Base-by-base conservation (phyloP, 1,284 basidiomycete genomes). In the Apiotrichum laibachii region DNA sequence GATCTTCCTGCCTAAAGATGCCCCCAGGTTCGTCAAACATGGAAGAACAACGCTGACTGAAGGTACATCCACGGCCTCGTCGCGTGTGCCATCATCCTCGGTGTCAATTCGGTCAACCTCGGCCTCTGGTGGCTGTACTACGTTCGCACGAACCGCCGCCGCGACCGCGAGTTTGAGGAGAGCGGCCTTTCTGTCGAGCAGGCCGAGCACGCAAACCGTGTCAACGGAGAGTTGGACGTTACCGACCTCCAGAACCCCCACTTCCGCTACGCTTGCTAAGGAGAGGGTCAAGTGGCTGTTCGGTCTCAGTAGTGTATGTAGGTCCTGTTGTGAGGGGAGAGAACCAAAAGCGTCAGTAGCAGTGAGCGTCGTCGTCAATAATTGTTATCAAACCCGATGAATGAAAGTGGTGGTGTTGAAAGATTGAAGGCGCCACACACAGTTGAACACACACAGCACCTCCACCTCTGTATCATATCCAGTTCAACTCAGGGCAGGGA, bases 161-260 rank as follows among this genome's bases (percentile, higher is more conserved):
- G 67, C 34, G 68, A 70, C 31, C 35, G n/a, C 15, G 65, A 56
- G n/a, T 66, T 64, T 49, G 26, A 42, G 10, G 62, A 43, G 1
- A 62, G 56, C 11, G 70, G 70, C 7, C 40, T 72, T 40, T 54
- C 59, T 9, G 55, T 60, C 58, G 67, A 68, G 50, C 65, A 71
- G 57, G 55, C 61, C n/a, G 55, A 62, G n/a, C 53, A 64, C 50
- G 62, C 53, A 26, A 64, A 60, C 59, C 65, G 67, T 47, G 12
- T 69, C n/a, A 60, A 59, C 2, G 68, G 68, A 16, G 70, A 72
- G 57, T 61, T 53, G n/a, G 70, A 70, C 52, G 45, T 69, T 13
- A 72, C 68, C 19, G 70, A 72, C 22, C 50, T 52, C 22, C 26
- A 59, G 58, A 59, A 59, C 53, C 53, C 22, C 2, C 43, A 59